Percentiles rank a stretch among this genome's conserved stretches.
phyloP scores from a whole-genome alignment of 768 basidiomycete species.

The Lentinula sp. region DNA sequence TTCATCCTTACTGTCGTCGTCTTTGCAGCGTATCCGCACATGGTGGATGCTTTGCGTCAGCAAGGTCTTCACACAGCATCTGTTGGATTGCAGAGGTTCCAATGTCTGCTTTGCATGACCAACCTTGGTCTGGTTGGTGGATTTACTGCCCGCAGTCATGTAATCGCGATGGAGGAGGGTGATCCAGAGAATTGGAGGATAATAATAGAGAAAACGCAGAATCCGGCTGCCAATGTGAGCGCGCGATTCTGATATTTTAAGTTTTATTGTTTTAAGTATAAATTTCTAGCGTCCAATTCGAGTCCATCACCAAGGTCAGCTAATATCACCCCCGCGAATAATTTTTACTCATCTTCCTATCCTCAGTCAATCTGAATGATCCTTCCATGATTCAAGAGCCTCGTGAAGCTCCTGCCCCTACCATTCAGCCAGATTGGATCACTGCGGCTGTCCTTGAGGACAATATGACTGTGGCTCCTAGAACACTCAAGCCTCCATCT shows the following conservation, averaged over 20 bases:
- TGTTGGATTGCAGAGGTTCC: conserved; percentile 21
- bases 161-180: conserved; percentile 22
- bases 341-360: neutral
- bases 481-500: neutral
- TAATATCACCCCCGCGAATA: neutral
- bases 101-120: conserved; percentile 21
- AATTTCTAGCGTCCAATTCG: neutral
- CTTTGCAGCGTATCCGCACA: conserved; percentile 12
- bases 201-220: neutral
- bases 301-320: neutral
- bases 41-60: conserved; percentile 13
- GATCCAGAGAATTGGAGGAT: conserved; percentile 25
- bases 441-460: conserved; percentile 1
- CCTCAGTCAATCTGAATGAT: neutral
- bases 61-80: conserved; percentile 21
- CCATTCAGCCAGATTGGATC: neutral
- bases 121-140: conserved; percentile 20
- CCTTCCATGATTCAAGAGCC: neutral
- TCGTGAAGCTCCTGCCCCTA: neutral
- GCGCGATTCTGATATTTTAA: neutral
- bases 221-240: neutral
- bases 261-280: neutral
- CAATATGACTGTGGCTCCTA: neutral
- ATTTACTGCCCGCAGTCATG: conserved; percentile 21
- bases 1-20: conserved; percentile 22